Percentiles rank a stretch among this genome's conserved stretches.
Conservation (phyloP, 192 early-diverging fungal genomes). For the Backusella sp. region DNA sequence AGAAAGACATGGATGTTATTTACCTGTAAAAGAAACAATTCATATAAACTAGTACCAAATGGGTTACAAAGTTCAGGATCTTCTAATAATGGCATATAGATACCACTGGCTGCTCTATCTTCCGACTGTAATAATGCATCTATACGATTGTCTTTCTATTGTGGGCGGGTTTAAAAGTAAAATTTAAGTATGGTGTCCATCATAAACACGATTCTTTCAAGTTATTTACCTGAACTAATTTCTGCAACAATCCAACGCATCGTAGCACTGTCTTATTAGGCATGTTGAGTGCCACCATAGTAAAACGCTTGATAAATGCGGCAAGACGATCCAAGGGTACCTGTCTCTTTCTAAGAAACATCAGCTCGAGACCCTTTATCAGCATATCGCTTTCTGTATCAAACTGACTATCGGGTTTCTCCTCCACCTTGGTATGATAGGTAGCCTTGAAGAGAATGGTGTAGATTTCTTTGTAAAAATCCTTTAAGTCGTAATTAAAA, state of each 20-base stretch:
- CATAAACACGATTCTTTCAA: neutral
- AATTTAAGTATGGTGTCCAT: neutral
- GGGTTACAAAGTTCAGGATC: constrained; percentile 97
- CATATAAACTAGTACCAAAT: constrained; percentile 88
- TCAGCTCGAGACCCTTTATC: constrained; percentile 79
- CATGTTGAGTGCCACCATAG: constrained; percentile 68
- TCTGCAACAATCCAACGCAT: constrained; percentile 65
- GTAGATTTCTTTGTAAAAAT: constrained; percentile 89
- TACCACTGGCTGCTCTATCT: constrained; percentile 63
- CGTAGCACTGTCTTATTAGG: constrained; percentile 70
- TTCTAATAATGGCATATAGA: constrained; percentile 77
- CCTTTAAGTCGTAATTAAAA: constrained; percentile 88
- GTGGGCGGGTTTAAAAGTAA: neutral
- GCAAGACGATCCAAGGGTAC: constrained; percentile 80
- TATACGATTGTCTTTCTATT: constrained; percentile 48
- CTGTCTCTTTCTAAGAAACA: constrained; percentile 78
- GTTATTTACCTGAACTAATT: constrained; percentile 54
- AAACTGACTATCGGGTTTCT: constrained; percentile 40
- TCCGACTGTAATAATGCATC: constrained; percentile 54
- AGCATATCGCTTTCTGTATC: constrained; percentile 78
- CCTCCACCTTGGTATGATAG: constrained; percentile 63
- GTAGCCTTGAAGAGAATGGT: constrained; percentile 69
- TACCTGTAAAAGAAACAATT: constrained; percentile 78
- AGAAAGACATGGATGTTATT: neutral
- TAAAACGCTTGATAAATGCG: constrained; percentile 87